Evolutionary conservation across 495 filamentous ascomycete genomes (phyloP).

Genomic region (Pseudomonodictys pantanalensis): DNA sequence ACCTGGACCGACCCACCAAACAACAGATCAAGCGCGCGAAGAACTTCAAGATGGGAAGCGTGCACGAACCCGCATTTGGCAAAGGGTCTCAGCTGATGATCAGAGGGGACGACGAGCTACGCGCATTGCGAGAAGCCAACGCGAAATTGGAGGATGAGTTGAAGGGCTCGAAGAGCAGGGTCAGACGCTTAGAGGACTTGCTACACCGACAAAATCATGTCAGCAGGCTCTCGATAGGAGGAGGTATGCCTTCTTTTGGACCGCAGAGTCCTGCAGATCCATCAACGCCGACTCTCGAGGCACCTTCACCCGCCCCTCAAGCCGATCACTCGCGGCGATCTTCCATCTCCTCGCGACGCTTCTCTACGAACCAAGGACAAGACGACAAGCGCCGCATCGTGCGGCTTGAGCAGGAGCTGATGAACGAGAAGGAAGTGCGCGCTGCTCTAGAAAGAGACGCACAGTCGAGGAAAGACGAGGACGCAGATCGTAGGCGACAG

Average conservation of each 20-base stretch:
- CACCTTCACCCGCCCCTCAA: conserved; percentile 39
- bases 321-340: conserved; percentile 59
- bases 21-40: conserved; percentile 75
- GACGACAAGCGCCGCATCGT: conserved; percentile 65
- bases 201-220: conserved; percentile 80
- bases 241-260: conserved; percentile 53
- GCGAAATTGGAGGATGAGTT: conserved; percentile 73
- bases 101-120: conserved; percentile 74
- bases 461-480: conserved; percentile 52
- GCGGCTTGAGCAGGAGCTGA: conserved; percentile 77
- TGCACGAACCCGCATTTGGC: conserved; percentile 79
- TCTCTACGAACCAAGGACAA: conserved; percentile 66
- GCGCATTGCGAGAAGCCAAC: conserved; percentile 73
- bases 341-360: conserved; percentile 63
- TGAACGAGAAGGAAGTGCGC: conserved; percentile 52
- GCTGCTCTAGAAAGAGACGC: conserved; percentile 60
- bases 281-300: conserved; percentile 45
- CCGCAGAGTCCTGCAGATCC: conserved; percentile 36
- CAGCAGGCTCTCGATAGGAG: conserved; percentile 65
- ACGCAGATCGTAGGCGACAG: conserved; percentile 64
- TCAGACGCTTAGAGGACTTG: conserved; percentile 88
- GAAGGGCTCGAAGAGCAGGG: conserved; percentile 83
- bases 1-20: conserved; percentile 70
- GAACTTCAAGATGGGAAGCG: conserved; percentile 92
- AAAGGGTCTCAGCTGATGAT: conserved; percentile 74